Percentiles rank a stretch among this genome's conserved stretches.
These are phyloP conservation scores for Favolaschia claudopus DNA, from an alignment of 768 basidiomycete species.

Conservation along the genomic window DNA sequence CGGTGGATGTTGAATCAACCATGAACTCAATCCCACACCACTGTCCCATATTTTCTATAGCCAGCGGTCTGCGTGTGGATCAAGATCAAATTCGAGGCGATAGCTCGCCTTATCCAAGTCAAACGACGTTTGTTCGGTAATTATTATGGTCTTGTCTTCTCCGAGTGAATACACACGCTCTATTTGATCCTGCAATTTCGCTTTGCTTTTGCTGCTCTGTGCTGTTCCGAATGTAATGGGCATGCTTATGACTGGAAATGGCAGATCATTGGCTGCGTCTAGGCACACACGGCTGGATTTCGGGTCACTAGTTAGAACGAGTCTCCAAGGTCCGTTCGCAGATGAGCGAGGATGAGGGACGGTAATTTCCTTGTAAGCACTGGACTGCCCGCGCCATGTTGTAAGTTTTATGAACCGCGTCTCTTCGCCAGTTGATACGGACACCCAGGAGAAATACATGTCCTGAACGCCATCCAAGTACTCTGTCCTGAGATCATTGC, in stretches of 20 bases:
- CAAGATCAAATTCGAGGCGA: constrained; percentile 1
- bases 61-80: constrained; percentile 36
- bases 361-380: constrained; percentile 78
- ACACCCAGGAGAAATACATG: constrained; percentile 75
- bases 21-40: constrained; percentile 84
- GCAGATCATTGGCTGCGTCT: constrained; percentile 47
- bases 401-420: constrained; percentile 71
- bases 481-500: constrained; percentile 91
- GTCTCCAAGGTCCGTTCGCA: constrained; percentile 65
- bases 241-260: constrained; percentile 74
- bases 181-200: constrained; percentile 73
- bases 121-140: constrained; percentile 86
- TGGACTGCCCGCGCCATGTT: constrained; percentile 66
- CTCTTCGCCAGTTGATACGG: constrained; percentile 27
- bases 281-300: constrained; percentile 41
- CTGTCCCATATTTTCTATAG: constrained; percentile 96
- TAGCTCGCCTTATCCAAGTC: constrained; percentile 87
- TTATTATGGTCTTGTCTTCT: constrained; percentile 45
- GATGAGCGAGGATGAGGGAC: constrained; percentile 67
- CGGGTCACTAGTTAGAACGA: constrained; percentile 52
- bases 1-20: constrained; percentile 55
- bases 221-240: constrained; percentile 57
- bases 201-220: constrained; percentile 32
- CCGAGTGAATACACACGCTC: constrained; percentile 56
- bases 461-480: constrained; percentile 59